A percentile compares a stretch with the other conserved stretches of the same genome.
Evolutionary conservation across 768 basidiomycete genomes (phyloP).

Genomic region (Psilocybe sp.): DNA sequence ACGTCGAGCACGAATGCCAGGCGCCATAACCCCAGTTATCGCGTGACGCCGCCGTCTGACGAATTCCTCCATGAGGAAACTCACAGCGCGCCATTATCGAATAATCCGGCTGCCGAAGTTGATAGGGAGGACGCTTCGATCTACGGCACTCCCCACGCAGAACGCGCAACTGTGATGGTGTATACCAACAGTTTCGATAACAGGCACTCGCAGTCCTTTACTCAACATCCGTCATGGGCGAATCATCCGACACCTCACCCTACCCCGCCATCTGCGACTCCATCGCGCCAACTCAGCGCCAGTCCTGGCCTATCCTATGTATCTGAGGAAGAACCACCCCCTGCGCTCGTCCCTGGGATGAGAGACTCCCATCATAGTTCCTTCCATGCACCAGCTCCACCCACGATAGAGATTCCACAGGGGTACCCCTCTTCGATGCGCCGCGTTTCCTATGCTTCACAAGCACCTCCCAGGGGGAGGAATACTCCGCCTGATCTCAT

Average conservation of each 20-base stretch:
- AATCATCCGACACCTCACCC: constrained; percentile 7
- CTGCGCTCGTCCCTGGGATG: constrained; percentile 11
- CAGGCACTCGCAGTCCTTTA: constrained; percentile 4
- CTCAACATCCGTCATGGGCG: background rate
- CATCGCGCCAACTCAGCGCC: constrained; percentile 12
- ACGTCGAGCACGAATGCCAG: constrained; percentile 9
- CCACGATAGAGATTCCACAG: constrained; percentile 10
- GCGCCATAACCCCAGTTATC: constrained; percentile 24
- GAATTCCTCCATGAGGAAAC: constrained; percentile 16
- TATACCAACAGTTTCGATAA: constrained; percentile 8
- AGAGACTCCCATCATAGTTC: constrained; percentile 13
- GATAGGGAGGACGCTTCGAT: constrained; percentile 12
- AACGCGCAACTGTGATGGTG: constrained; percentile 26
- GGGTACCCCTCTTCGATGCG: background rate
- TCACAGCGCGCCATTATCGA: constrained; percentile 12
- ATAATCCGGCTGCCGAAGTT: background rate
- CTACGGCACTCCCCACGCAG: constrained; percentile 12
- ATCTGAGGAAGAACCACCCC: constrained; percentile 10
- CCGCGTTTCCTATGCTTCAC: constrained; percentile 7
- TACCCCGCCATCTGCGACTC: constrained; percentile 2
- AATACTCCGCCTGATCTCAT: constrained; percentile 5
- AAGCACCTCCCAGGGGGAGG: constrained; percentile 5
- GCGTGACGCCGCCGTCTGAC: constrained; percentile 27
- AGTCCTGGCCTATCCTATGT: constrained; percentile 15
- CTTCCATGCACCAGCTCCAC: constrained; percentile 2